phyloP scores from a whole-genome alignment of 495 filamentous ascomycete species.

The Pyronema omphalodes region DNA sequence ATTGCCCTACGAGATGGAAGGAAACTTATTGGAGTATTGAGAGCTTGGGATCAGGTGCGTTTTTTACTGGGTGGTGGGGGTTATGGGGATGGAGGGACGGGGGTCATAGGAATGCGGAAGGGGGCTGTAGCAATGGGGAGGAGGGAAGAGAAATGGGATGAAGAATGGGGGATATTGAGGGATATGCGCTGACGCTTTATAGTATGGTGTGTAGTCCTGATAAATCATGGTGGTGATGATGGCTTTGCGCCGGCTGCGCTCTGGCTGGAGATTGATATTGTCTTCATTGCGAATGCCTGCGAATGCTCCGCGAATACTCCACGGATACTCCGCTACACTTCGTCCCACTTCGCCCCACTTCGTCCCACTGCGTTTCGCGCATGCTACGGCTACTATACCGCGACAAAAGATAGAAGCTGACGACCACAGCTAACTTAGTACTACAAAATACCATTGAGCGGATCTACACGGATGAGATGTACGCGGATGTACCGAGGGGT shows the following conservation, averaged over 20 bases:
- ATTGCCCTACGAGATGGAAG: constrained; percentile 78
- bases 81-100: not conserved
- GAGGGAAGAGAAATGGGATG: too few relatives aligned
- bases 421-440: constrained; percentile 62
- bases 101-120: too few relatives aligned
- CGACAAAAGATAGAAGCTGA: not conserved
- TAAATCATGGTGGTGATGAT: not conserved
- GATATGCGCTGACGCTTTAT: constrained; percentile 6
- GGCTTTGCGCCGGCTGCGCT: too few relatives aligned
- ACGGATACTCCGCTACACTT: too few relatives aligned
- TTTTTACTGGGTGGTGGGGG: not conserved
- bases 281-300: too few relatives aligned
- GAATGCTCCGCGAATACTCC: too few relatives aligned
- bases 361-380: too few relatives aligned
- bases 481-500: constrained; percentile 63
- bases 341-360: too few relatives aligned
- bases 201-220: constrained; percentile 15
- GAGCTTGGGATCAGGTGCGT: constrained; percentile 98
- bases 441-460: constrained; percentile 82
- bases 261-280: too few relatives aligned
- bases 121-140: too few relatives aligned
- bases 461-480: constrained; percentile 52
- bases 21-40: constrained; percentile 76
- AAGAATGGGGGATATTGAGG: too few relatives aligned
- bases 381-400: not conserved